Base-by-base conservation (phyloP, 129 eudicot genomes). In the Scalesia atractyloides region DNA sequence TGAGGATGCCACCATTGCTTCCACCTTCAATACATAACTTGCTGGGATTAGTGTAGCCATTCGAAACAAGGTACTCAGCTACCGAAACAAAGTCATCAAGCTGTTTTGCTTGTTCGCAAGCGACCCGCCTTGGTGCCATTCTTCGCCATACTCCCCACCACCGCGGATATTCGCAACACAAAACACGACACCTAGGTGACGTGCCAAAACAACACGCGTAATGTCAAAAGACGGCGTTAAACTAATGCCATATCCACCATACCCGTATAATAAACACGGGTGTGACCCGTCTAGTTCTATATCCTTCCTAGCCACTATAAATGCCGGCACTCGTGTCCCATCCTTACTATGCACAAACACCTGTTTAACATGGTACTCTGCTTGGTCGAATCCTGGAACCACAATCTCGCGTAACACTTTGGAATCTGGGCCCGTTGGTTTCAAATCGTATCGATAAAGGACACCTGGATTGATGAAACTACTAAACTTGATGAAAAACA, bases 131-230 rank as follows among this genome's bases (percentile, higher is more conserved):
- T 83, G 85, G 61, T 95, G 97, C 99, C 99, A 88, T 72, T 90
- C 99, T 86, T 95, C 96, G 24, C 97, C 99, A 73, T 95, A 95
- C 75, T 95, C 99, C 15, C 99, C 99, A 70, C 99, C 99, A 52
- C 99, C 99, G 20, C 97, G 99, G 69, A 95, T 90, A 60, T 95
- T 90, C 3, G 99, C 97, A 20, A 86, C 75, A 84, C 96, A 95
- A 60, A 67, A 86, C 33, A 90, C 78, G 46, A 64, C 75, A 73
- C 85, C 94, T 64, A 95, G 70, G 81, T 88, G 82, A 68, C 66
- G 85, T 70, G 82, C 78, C 36, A 90, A 70, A 43, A 91, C 86
- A 75, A 83, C 81, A 50, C 96, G 97, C 9, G 70, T 68, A 18
- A 80, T 66, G 57, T 79, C 61, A 67, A 95, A 95, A 9, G 84